phyloP scores from a whole-genome alignment of 495 filamentous ascomycete genomes.

The Aspergillus nidulans region DNA sequence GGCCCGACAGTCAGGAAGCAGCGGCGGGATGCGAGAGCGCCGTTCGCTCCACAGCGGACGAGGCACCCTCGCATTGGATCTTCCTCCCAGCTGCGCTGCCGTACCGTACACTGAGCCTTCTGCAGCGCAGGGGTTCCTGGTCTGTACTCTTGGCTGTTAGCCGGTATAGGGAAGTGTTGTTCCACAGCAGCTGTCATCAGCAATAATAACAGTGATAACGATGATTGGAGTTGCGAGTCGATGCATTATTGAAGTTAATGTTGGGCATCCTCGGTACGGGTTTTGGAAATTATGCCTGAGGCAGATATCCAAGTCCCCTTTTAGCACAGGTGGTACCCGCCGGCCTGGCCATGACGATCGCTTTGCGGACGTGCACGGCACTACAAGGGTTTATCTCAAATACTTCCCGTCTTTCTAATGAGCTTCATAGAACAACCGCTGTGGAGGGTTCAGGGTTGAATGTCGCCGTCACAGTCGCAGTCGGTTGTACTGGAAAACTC shows the following conservation, averaged over 20 bases:
- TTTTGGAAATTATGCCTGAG: no score
- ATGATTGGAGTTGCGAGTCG: no score
- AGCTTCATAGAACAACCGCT: constrained; percentile 16
- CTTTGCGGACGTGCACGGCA: constrained; percentile 19
- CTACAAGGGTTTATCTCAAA: constrained; percentile 41
- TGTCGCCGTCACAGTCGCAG: no score
- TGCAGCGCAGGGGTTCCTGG: constrained; percentile 17
- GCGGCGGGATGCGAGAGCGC: constrained; percentile 31
- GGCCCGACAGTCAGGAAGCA: constrained; percentile 43
- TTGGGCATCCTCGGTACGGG: no score
- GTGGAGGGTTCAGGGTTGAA: no score
- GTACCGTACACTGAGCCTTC: constrained; percentile 9
- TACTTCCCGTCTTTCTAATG: constrained; percentile 33
- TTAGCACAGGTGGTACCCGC: neutral
- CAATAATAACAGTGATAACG: neutral
- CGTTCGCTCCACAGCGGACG: constrained; percentile 37
- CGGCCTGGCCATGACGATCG: neutral
- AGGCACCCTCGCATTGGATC: neutral
- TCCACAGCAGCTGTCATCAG: constrained; percentile 4
- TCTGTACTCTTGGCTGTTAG: neutral
- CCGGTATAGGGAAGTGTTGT: neutral
- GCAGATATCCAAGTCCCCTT: neutral
- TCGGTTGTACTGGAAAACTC: no score
- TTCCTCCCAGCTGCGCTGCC: neutral
- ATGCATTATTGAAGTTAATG: no score